phyloP scores from a whole-genome alignment of 2,329 filamentous ascomycete genomes.

The Cryphonectria parasitica region DNA sequence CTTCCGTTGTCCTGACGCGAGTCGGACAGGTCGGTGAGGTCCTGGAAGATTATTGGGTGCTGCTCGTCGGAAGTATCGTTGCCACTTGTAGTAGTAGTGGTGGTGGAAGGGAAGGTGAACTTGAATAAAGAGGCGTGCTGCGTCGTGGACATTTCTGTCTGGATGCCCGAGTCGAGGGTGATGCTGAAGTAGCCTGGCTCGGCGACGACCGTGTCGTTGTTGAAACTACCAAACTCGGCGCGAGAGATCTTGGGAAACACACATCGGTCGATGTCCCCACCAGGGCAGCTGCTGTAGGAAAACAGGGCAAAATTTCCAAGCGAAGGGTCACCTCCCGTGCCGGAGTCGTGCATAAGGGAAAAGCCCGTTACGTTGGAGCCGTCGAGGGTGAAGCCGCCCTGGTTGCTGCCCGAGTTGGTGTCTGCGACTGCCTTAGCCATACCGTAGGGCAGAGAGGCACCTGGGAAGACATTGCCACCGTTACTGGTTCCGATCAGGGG shows the following conservation, averaged over 20 bases:
- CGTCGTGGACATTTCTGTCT: slow-evolving; percentile 69
- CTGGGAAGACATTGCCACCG: slow-evolving; percentile 49
- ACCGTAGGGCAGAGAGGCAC: slow-evolving; percentile 49
- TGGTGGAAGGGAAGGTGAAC: slow-evolving; percentile 61
- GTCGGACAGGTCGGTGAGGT: slow-evolving; percentile 66
- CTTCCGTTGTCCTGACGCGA: slow-evolving; percentile 62
- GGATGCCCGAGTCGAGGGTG: slow-evolving; percentile 59
- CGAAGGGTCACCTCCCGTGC: slow-evolving; percentile 62
- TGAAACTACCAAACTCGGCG: slow-evolving; percentile 48
- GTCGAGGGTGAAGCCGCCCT: slow-evolving; percentile 61
- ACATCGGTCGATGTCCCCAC: slow-evolving; percentile 65
- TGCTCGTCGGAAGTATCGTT: slow-evolving; percentile 42
- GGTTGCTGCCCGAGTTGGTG: slow-evolving; percentile 55
- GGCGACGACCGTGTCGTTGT: slow-evolving; percentile 56
- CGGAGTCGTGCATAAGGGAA: slow-evolving; percentile 62
- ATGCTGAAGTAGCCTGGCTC: slow-evolving; percentile 69
- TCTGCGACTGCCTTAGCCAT: slow-evolving; percentile 64
- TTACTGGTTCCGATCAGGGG: slow-evolving; percentile 48
- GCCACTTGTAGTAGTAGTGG: slow-evolving; percentile 38
- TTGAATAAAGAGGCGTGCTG: slow-evolving; percentile 69
- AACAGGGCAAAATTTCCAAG: slow-evolving; percentile 77
- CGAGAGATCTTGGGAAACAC: slow-evolving; percentile 56
- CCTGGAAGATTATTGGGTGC: slow-evolving; percentile 65
- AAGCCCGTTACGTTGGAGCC: slow-evolving; percentile 56
- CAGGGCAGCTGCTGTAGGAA: slow-evolving; percentile 63